Evolutionary conservation across 2,329 filamentous ascomycete genomes (phyloP).

Genomic region (Aspergillus latus): DNA sequence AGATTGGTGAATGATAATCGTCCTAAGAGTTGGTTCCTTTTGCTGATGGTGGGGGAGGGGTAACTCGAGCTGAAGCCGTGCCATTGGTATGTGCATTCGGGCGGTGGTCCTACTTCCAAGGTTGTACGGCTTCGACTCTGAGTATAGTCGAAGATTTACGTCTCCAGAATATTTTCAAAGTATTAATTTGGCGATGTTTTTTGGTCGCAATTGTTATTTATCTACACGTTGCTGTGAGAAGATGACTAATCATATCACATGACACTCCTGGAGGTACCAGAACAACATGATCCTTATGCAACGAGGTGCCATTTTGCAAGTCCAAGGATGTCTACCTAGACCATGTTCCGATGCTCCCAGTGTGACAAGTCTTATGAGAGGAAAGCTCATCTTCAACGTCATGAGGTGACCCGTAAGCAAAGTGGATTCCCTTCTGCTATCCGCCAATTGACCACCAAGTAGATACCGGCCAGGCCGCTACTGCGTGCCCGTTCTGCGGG

Average conservation of each 20-base stretch:
- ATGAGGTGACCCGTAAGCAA: slow-evolving; percentile 30
- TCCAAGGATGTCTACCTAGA: not conserved
- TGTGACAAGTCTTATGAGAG: slow-evolving; percentile 33
- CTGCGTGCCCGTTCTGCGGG: slow-evolving; percentile 31
- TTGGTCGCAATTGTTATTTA: not conserved
- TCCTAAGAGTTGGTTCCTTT: not conserved
- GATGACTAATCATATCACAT: not conserved
- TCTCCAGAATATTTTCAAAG: not conserved
- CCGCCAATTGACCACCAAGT: slow-evolving; percentile 6
- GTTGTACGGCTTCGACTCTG: not conserved
- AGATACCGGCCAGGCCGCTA: slow-evolving; percentile 27
- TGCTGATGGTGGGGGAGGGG: slow-evolving; percentile 5
- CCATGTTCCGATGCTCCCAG: slow-evolving; percentile 29
- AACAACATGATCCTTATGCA: not conserved
- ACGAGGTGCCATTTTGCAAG: not conserved
- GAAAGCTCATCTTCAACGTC: slow-evolving; percentile 30
- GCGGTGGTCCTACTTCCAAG: not conserved
- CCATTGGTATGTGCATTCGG: not conserved
- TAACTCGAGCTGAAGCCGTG: not conserved
- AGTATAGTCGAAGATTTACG: not conserved
- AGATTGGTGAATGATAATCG: slow-evolving; percentile 5
- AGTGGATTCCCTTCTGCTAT: not conserved
- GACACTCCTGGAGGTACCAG: not conserved
- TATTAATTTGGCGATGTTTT: not conserved
- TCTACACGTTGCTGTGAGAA: not conserved